Percentiles rank a stretch among this genome's conserved stretches.
Evolutionary conservation across 306 rosid species (phyloP).

Genomic region (Lathyrus tuberosus): DNA sequence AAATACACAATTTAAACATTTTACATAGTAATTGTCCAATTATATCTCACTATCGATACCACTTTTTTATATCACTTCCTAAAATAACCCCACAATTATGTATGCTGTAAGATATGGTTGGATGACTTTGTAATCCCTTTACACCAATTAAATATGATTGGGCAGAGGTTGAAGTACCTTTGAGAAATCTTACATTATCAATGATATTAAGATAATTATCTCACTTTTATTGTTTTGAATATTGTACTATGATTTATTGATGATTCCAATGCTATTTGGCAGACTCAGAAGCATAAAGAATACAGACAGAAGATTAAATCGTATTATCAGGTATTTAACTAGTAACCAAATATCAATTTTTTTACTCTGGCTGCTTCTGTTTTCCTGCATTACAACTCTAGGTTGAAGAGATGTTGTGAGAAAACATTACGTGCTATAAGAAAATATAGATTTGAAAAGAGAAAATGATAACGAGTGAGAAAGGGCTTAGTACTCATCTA

Average conservation of each 20-base stretch:
- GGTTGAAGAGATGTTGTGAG: not conserved
- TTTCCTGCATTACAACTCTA: not conserved
- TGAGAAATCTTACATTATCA: constrained; percentile 6
- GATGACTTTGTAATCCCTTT: too few species aligned
- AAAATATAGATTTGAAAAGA: not conserved
- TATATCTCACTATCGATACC: too few species aligned
- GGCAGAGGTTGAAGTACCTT: constrained; percentile 23
- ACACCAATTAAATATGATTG: not conserved
- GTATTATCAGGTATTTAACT: constrained; percentile 67
- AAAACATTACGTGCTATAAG: not conserved
- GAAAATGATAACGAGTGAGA: not conserved
- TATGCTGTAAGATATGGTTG: too few species aligned
- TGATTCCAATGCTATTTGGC: constrained; percentile 41
- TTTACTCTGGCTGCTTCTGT: constrained; percentile 24
- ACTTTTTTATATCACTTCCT: too few species aligned
- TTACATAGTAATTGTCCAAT: too few species aligned
- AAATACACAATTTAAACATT: too few species aligned
- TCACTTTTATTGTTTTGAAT: not conserved
- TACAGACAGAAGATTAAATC: constrained; percentile 78
- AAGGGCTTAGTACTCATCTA: not conserved
- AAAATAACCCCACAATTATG: too few species aligned
- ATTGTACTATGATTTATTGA: constrained; percentile 22
- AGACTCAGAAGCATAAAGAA: constrained; percentile 79
- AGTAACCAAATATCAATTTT: not conserved
- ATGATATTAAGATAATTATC: not conserved